phyloP scores from a whole-genome alignment of 306 rosid genomes.

The Medicago lupulina region DNA sequence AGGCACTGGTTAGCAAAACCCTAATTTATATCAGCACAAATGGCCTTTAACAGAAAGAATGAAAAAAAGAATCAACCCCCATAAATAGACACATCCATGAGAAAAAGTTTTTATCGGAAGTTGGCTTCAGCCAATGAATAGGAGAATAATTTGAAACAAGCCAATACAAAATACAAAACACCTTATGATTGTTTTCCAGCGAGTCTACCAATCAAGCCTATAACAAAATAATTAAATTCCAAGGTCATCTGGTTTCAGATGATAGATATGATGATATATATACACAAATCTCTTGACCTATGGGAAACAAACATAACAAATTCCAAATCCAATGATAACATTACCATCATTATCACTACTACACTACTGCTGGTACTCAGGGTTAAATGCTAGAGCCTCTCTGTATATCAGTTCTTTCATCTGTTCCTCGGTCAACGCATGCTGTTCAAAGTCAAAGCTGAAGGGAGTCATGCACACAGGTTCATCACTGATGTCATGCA shows the following conservation, averaged over 20 bases:
- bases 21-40: neutral
- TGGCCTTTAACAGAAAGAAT: neutral
- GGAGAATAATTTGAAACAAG: constrained; percentile 46
- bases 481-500: constrained; percentile 97
- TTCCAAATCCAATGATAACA: constrained; percentile 45
- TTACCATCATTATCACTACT: constrained; percentile 12
- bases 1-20: too few species aligned
- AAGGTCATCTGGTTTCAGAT: constrained; percentile 60
- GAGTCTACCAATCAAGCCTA: constrained; percentile 48
- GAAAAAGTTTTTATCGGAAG: constrained; percentile 31
- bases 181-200: constrained; percentile 47
- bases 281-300: constrained; percentile 56
- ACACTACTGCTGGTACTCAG: constrained; percentile 66
- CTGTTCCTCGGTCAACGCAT: constrained; percentile 90
- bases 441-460: constrained; percentile 98
- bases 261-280: constrained; percentile 57
- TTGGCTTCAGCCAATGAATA: constrained; percentile 48
- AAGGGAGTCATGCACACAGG: constrained; percentile 96
- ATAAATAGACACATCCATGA: constrained; percentile 20
- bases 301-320: constrained; percentile 50
- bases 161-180: constrained; percentile 46
- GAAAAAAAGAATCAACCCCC: neutral
- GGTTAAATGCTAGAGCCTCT: constrained; percentile 98
- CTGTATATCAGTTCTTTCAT: constrained; percentile 91
- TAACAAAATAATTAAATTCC: constrained; percentile 49